Evolutionary conservation across 805 yeast genomes (phyloP), one percentile per base, ranked within the genome.

Genomic region (Jamesozyma lodderae): DNA sequence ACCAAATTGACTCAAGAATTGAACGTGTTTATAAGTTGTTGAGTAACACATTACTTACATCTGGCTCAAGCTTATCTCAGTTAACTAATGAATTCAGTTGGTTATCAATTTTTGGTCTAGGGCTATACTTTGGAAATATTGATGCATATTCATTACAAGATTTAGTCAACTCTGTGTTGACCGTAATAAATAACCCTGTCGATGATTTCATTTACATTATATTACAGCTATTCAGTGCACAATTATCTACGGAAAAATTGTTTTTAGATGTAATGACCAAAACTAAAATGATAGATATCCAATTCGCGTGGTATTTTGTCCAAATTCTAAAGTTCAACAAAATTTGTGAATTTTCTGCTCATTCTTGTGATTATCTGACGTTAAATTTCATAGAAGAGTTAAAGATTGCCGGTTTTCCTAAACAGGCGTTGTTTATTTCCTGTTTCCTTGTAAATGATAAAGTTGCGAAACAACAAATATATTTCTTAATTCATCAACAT

Each of bases 21-120:
- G 53, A 74, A 13, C 75, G 77, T 46, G 67, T 85, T 1, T 82
- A 79, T 57, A 74, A 75, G 43, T 58, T 88, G 4, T 63, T 88
- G 14, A 64, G 81, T 2, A 83, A 84, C 10, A 62, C 68, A 6
- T 49, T 67, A 13, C 51, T 67, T 14, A 44, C 53, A 2, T 45
- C 48, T 5, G 47, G 51, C 5, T 37, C 47, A 20, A 51, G 62
- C 17, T 61, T 60, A 3, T 15, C 29, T 3, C 59, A 64, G 4
- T 59, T 70, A 14, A 46, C 67, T 3, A 61, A 60, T 2, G 73
- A 68, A 1, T 65, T 82, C 21, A 70, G 80, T 13, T 83, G 95
- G 94, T 68, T 72, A 41, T 64, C 79, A 23, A 67, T 72, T 18
- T 64, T 88, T 23, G 75, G 77, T 1, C 46, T 83, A 38, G 54